Evolutionary conservation across 2,329 filamentous ascomycete species (phyloP).

Genomic region (Cytospora paraplurivora): DNA sequence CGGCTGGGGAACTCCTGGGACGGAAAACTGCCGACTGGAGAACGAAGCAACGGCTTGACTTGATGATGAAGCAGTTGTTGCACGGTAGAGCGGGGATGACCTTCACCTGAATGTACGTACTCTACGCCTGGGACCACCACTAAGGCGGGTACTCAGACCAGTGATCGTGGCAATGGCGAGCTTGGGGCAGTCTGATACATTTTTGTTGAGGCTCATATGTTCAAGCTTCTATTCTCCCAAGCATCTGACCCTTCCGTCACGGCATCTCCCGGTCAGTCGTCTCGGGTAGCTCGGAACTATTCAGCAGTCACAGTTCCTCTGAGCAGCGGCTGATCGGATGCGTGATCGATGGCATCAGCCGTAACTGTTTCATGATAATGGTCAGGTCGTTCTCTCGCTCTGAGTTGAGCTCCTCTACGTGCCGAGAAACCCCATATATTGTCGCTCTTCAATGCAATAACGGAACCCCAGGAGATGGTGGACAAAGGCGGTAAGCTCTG

Average conservation of each 20-base stretch:
- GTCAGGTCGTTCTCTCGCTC: background rate
- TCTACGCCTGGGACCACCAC: background rate
- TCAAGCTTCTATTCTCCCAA: background rate
- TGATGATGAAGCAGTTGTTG: background rate
- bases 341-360: background rate
- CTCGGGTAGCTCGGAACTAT: background rate
- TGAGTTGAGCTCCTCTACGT: background rate
- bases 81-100: background rate
- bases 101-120: background rate
- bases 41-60: background rate
- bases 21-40: background rate
- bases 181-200: background rate
- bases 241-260: background rate
- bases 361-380: background rate
- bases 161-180: background rate
- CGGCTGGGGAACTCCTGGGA: background rate
- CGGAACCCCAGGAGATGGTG: no score
- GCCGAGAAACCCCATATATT: slow-evolving; percentile 6
- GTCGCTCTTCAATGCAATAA: no score
- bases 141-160: background rate
- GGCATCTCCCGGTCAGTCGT: background rate
- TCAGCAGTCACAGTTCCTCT: background rate
- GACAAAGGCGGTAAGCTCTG: no score
- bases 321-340: background rate
- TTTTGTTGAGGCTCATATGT: background rate